Conservation (phyloP, 768 basidiomycete genomes). For the Ramaria rubella region DNA sequence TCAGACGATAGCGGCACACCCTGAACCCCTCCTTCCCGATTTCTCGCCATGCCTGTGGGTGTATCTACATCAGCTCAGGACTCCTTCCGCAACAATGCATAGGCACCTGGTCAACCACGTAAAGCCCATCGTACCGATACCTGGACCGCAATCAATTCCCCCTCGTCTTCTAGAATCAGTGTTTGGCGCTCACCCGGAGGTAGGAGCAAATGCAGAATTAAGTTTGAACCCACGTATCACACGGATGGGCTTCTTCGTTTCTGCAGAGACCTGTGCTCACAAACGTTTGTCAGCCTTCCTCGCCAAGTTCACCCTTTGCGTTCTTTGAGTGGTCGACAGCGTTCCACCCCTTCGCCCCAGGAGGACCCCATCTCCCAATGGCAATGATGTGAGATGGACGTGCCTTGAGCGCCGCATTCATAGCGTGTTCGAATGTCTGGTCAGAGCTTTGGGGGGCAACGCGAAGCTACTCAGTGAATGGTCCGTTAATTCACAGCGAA, state of each 20-base stretch:
- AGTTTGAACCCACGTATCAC: conserved; percentile 85
- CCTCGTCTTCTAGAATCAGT: not conserved
- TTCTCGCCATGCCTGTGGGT: conserved; percentile 63
- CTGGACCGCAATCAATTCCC: conserved; percentile 28
- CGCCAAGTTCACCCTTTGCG: not conserved
- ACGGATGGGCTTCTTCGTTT: conserved; percentile 76
- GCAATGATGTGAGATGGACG: not conserved
- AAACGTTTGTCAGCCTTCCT: not conserved
- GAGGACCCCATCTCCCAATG: too few relatives aligned
- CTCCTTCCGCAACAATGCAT: not conserved
- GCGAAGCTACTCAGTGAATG: conserved; percentile 69
- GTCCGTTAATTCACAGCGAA: too few relatives aligned
- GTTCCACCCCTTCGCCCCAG: too few relatives aligned
- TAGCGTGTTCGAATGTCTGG: conserved; percentile 69
- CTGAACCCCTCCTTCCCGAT: conserved; percentile 56
- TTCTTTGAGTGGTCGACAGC: too few relatives aligned
- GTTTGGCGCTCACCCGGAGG: conserved; percentile 50
- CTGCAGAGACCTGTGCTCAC: conserved; percentile 54
- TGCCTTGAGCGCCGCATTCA: conserved; percentile 66
- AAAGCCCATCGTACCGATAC: conserved; percentile 90
- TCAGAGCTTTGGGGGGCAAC: conserved; percentile 84
- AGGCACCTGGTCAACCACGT: conserved; percentile 61
- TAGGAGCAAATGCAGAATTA: conserved; percentile 66
- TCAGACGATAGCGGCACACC: conserved; percentile 84
- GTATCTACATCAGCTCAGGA: conserved; percentile 1